Percentiles rank a stretch among this genome's conserved stretches.
Evolutionary conservation across 257 asterid species (phyloP).

Genomic region (Plectranthus barbatus): DNA sequence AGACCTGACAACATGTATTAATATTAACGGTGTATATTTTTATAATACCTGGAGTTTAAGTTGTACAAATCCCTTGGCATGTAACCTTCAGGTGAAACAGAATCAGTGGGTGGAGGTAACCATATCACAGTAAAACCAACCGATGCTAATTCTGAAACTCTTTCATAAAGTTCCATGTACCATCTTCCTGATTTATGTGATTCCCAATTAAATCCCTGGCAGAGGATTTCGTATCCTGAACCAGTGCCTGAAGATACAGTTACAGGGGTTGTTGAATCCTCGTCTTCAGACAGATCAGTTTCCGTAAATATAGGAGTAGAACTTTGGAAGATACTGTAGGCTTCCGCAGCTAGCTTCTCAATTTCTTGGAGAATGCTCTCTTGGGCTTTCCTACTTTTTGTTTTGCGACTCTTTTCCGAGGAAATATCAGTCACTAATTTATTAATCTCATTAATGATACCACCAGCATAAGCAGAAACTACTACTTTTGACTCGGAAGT

Average conservation of each 20-base stretch:
- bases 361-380: slow-evolving; percentile 93
- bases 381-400: slow-evolving; percentile 58
- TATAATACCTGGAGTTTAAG: slow-evolving; percentile 81
- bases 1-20: background rate
- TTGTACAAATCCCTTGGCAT: slow-evolving; percentile 93
- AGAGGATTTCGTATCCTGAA: slow-evolving; percentile 73
- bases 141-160: slow-evolving; percentile 61
- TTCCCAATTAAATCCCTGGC: slow-evolving; percentile 98
- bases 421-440: slow-evolving; percentile 63
- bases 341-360: slow-evolving; percentile 99
- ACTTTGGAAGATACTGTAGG: slow-evolving; percentile 79
- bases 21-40: background rate
- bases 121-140: slow-evolving; percentile 86
- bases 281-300: slow-evolving; percentile 31
- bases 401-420: slow-evolving; percentile 46
- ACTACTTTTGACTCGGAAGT: slow-evolving; percentile 31
- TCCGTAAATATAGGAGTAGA: slow-evolving; percentile 46
- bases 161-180: slow-evolving; percentile 69
- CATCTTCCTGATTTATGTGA: slow-evolving; percentile 91
- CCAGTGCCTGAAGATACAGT: slow-evolving; percentile 77
- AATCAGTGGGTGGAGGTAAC: slow-evolving; percentile 98
- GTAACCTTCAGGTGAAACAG: slow-evolving; percentile 97
- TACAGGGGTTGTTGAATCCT: slow-evolving; percentile 29
- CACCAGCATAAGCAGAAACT: slow-evolving; percentile 49
- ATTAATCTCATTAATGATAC: slow-evolving; percentile 68